Evolutionary conservation across 2,329 filamentous ascomycete species (phyloP), one percentile per base, ranked within the genome.

Genomic region (Aspergillus sclerotialis): DNA sequence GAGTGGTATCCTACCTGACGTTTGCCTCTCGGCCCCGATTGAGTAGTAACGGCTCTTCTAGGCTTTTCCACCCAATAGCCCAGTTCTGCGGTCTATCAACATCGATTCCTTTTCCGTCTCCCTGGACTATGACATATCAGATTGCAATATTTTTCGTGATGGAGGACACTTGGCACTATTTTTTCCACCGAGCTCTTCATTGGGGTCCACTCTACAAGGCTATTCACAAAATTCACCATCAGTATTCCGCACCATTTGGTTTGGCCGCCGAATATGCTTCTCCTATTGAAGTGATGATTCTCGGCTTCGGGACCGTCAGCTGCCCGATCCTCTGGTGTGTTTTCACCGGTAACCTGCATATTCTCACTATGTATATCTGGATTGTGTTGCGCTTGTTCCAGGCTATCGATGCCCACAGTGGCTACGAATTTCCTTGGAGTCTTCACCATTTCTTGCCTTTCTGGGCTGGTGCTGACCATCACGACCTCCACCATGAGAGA

Each of bases 101-200:
- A 47, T 78, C 79, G 42, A 85, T 94, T 31, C 92, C 90, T 8
- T 98, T 98, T 72, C 92, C 92, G 21, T 72, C 83, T 9, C 53
- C 82, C 48, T 83, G 75, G 68, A 95, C 81, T 55, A 96, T 98
- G 74, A 83, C 82, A 45, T 79, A 84, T 60, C 92, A 98, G 55
- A 90, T 98, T 49, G 76, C 81, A 41, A 73, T 96, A 60, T 93
- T 96, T 75, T 98, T 98, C 68, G 76, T 96, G 38, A 67, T 95
- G 55, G 92, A 98, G 65, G 92, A 98, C 65, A 72, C 90, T 48
- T 98, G 92, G 92, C 92, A 98, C 68, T 98, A 98, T 75, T 96
- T 89, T 81, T 80, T 79, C 49, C 92, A 98, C 69, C 87, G 92
- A 50, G 78, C 76, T 28, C 79, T 98, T 67, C 92, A 98, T 73